phyloP scores from a whole-genome alignment of 257 asterid species.

The Solanum sparsipilum region DNA sequence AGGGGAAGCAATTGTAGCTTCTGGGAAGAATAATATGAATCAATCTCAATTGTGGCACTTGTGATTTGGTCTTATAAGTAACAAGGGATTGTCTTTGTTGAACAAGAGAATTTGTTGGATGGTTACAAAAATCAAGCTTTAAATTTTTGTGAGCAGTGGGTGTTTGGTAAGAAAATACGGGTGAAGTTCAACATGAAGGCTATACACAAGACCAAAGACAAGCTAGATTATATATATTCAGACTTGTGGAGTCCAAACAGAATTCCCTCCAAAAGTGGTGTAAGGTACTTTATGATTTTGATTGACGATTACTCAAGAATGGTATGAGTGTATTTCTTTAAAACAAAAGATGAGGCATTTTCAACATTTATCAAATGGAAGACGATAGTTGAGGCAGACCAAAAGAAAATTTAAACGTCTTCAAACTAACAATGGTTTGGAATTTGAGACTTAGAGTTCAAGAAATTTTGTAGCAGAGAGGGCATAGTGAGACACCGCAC shows the following conservation, averaged over 20 bases:
- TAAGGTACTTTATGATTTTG: neutral
- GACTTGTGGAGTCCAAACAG: neutral
- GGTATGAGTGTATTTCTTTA: too few species aligned
- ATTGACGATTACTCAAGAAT: too few species aligned
- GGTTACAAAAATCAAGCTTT: neutral
- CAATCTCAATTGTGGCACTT: neutral
- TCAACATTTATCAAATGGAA: too few species aligned
- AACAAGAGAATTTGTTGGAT: neutral
- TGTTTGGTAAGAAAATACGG: neutral
- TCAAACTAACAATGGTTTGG: neutral
- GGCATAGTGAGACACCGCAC: neutral
- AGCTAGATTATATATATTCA: neutral
- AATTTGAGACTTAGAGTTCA: neutral
- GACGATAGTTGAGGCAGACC: too few species aligned
- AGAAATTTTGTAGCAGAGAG: too few species aligned
- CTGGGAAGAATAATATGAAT: neutral
- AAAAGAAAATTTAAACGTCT: too few species aligned
- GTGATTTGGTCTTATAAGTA: neutral
- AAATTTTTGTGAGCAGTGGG: neutral
- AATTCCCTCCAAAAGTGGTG: neutral
- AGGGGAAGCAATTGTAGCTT: neutral
- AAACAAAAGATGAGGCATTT: too few species aligned
- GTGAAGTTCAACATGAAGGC: neutral
- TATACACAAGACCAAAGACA: neutral
- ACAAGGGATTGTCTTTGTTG: neutral